A percentile compares a stretch with the other conserved stretches of the same genome.
Evolutionary conservation across 2,329 filamentous ascomycete genomes (phyloP).

Genomic region (Aspergillus terreus): DNA sequence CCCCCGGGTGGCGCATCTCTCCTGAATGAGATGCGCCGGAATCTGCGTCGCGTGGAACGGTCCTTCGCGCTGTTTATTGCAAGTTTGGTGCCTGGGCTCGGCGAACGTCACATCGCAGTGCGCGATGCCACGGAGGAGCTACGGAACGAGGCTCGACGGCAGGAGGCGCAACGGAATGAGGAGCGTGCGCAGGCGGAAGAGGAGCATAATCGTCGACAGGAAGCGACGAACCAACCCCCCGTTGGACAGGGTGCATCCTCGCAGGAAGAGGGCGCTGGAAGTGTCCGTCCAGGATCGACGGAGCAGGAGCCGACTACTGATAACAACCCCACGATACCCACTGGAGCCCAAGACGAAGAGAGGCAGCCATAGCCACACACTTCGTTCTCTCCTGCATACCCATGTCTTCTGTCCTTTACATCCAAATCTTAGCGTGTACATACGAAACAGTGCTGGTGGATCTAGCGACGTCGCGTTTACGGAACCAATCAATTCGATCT

Average conservation of each 20-base stretch:
- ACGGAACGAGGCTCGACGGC: slow-evolving; percentile 17
- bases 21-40: slow-evolving; percentile 18
- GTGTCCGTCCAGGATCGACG: slow-evolving; percentile 4
- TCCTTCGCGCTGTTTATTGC: slow-evolving; percentile 60
- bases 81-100: slow-evolving; percentile 59
- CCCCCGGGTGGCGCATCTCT: slow-evolving; percentile 4
- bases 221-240: slow-evolving; percentile 13
- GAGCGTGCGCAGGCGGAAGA: slow-evolving; percentile 26
- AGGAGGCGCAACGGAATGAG: slow-evolving; percentile 12
- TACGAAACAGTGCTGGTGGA: too few species aligned
- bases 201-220: slow-evolving; percentile 19
- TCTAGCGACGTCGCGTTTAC: too few species aligned
- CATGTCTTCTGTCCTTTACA: neutral
- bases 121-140: slow-evolving; percentile 49
- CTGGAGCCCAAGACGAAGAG: slow-evolving; percentile 4
- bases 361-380: neutral
- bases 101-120: slow-evolving; percentile 57
- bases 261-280: slow-evolving; percentile 7
- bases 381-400: neutral
- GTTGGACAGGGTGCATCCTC: slow-evolving; percentile 4
- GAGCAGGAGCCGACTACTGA: neutral
- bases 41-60: slow-evolving; percentile 49
- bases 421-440: too few species aligned
- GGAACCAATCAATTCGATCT: neutral
- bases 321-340: slow-evolving; percentile 12